phyloP scores from a whole-genome alignment of 345 rosid genomes.

The Erodium maritimum region DNA sequence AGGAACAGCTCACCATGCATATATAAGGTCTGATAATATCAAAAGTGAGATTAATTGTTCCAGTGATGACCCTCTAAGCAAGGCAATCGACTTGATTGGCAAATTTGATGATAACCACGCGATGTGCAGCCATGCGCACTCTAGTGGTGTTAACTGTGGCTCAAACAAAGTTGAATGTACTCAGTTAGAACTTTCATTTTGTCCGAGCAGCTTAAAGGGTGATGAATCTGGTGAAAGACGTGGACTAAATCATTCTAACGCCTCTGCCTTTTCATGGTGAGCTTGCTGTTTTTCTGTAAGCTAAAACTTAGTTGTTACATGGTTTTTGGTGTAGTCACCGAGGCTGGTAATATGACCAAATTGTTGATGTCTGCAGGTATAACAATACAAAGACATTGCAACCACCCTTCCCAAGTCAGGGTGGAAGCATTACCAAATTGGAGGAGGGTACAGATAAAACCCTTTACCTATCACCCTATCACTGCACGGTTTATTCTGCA shows the following conservation, averaged over 20 bases:
- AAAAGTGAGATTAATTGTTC: slow-evolving; percentile 12
- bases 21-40: slow-evolving; percentile 12
- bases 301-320: no score
- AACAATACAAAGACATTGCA: no score
- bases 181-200: slow-evolving; percentile 59
- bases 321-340: no score
- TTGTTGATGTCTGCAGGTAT: no score
- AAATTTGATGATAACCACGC: slow-evolving; percentile 17
- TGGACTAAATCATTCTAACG: slow-evolving; percentile 57
- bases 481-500: no score
- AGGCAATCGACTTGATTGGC: slow-evolving; percentile 79
- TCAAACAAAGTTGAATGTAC: slow-evolving; percentile 27
- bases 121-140: no score
- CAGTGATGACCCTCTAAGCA: slow-evolving; percentile 23
- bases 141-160: background rate
- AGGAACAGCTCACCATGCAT: slow-evolving; percentile 3
- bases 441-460: no score
- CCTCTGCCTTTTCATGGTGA: slow-evolving; percentile 81
- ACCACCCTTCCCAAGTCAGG: no score
- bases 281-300: slow-evolving; percentile 10
- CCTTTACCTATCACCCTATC: no score
- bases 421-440: no score
- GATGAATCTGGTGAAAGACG: slow-evolving; percentile 31
- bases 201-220: slow-evolving; percentile 16
- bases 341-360: no score